A percentile compares a stretch with the other conserved stretches of the same genome.
phyloP scores from a whole-genome alignment of 306 rosid species.

The Adenanthera pavonina region DNA sequence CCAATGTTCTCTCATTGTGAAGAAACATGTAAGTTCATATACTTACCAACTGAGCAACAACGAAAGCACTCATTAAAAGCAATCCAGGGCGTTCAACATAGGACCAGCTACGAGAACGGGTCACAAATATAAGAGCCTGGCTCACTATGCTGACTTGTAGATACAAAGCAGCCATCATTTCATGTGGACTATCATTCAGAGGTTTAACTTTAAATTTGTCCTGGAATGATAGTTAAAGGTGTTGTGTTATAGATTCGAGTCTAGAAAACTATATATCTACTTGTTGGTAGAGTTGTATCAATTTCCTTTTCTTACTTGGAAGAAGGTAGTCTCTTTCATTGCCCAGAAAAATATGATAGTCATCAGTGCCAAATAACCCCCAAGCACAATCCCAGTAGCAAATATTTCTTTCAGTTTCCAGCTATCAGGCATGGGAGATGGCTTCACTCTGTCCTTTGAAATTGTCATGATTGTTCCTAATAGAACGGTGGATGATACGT shows the following conservation, averaged over 20 bases:
- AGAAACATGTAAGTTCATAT: slow-evolving; percentile 12
- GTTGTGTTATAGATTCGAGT: slow-evolving; percentile 28
- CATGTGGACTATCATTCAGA: slow-evolving; percentile 43
- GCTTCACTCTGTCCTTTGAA: slow-evolving; percentile 97
- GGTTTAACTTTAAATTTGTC: slow-evolving; percentile 68
- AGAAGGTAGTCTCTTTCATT: slow-evolving; percentile 73
- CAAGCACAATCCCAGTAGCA: slow-evolving; percentile 86
- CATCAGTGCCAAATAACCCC: slow-evolving; percentile 96
- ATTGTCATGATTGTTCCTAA: slow-evolving; percentile 98
- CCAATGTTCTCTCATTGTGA: background rate
- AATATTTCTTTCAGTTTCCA: slow-evolving; percentile 96
- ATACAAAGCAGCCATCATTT: slow-evolving; percentile 85
- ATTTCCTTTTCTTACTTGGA: slow-evolving; percentile 60
- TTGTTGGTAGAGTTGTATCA: background rate
- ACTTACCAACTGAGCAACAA: slow-evolving; percentile 86
- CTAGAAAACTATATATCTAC: slow-evolving; percentile 1
- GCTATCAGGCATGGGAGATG: slow-evolving; percentile 98
- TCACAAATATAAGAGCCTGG: slow-evolving; percentile 93
- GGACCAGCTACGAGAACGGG: slow-evolving; percentile 97
- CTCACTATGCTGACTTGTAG: slow-evolving; percentile 99
- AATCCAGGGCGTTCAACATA: slow-evolving; percentile 84
- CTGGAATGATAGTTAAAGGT: slow-evolving; percentile 46
- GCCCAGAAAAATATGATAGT: slow-evolving; percentile 94
- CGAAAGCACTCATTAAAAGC: slow-evolving; percentile 65
- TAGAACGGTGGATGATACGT: slow-evolving; percentile 31